Conservation (phyloP, 2,329 filamentous ascomycete genomes). For the Incumbomyces delicatus region DNA sequence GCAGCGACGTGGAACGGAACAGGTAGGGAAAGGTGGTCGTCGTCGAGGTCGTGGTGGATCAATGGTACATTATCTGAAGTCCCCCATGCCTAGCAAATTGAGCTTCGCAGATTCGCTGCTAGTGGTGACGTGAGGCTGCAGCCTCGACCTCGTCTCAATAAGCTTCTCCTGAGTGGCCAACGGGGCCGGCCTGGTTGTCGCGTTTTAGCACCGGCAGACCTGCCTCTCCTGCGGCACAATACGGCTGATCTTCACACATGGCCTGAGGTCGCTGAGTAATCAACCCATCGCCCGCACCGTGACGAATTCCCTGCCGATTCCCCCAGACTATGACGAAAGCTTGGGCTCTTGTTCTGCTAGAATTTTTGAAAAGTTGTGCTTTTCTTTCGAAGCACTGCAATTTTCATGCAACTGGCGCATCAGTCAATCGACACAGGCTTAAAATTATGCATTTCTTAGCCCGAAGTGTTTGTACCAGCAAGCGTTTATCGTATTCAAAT, state of each 20-base stretch:
- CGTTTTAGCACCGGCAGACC: background rate
- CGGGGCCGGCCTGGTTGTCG: background rate
- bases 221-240: background rate
- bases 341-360: no score
- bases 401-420: no score
- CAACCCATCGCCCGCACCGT: no score
- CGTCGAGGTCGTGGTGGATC: background rate
- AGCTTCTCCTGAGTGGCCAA: constrained; percentile 3
- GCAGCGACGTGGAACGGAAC: background rate
- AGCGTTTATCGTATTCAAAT: constrained; percentile 13
- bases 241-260: no score
- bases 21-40: background rate
- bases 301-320: no score
- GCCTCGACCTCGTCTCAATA: no score
- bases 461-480: background rate
- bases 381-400: background rate
- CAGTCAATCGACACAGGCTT: background rate
- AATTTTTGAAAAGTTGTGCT: no score
- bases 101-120: constrained; percentile 24
- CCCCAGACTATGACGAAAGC: no score
- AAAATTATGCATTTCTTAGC: no score
- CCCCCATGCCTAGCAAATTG: background rate
- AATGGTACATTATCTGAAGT: constrained; percentile 5
- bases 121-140: constrained; percentile 15
- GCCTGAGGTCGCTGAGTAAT: no score